Conservation (phyloP, 768 basidiomycete species). For the Tulasnella calospora region DNA sequence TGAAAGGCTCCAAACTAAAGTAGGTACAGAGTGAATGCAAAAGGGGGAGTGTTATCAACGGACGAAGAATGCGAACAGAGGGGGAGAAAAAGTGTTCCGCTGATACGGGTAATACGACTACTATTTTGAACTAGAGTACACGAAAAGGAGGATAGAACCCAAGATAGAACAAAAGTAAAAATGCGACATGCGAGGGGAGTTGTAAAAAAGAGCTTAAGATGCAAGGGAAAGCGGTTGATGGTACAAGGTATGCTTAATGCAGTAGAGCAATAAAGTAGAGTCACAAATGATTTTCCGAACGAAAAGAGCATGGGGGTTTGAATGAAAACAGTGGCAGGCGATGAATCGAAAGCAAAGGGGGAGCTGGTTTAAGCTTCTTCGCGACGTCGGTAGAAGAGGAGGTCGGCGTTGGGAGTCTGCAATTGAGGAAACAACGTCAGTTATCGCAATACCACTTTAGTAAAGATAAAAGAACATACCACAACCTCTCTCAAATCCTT, state of each 20-base stretch:
- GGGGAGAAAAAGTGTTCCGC: not conserved
- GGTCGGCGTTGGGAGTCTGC: constrained; percentile 21
- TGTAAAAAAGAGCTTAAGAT: not conserved
- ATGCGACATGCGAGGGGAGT: not conserved
- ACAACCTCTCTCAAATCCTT: constrained; percentile 12
- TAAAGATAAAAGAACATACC: not conserved
- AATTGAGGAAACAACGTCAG: not conserved
- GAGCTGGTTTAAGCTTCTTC: not conserved
- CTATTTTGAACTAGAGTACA: constrained; percentile 8
- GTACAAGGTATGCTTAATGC: not conserved
- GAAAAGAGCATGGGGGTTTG: not conserved
- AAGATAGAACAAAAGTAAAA: not conserved
- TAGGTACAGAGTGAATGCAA: not conserved
- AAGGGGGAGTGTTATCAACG: not conserved
- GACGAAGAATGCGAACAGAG: not conserved
- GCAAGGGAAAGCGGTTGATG: not conserved
- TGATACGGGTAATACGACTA: not conserved
- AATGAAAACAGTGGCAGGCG: not conserved
- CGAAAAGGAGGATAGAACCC: not conserved
- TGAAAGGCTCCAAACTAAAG: not conserved
- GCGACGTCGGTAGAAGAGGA: constrained; percentile 21
- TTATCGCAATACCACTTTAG: not conserved
- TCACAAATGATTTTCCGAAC: too few species aligned
- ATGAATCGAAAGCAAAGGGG: not conserved
- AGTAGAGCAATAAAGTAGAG: not conserved